These are phyloP conservation scores for Solanum phureja DNA, from an alignment of 257 asterid species.

Conservation along the genomic window DNA sequence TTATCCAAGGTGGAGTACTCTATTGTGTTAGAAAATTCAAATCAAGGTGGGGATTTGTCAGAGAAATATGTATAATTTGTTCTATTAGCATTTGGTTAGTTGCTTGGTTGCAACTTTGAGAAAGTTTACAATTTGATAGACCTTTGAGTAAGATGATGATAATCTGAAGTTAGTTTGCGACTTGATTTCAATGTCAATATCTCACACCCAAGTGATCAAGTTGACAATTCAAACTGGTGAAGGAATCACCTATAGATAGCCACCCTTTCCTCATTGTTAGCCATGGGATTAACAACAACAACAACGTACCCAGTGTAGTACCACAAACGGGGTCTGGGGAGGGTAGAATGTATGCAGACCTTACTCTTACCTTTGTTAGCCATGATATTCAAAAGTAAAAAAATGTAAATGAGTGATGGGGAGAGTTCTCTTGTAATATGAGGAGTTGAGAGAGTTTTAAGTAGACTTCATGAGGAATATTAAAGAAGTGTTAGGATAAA, in stretches of 20 bases:
- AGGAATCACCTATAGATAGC: background rate
- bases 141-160: background rate
- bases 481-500: background rate
- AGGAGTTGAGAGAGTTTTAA: background rate
- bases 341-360: background rate
- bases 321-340: background rate
- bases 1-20: background rate
- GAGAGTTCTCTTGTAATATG: background rate
- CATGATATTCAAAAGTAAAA: background rate
- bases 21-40: background rate
- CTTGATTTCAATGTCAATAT: background rate
- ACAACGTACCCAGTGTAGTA: background rate
- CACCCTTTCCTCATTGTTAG: background rate
- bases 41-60: background rate
- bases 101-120: background rate
- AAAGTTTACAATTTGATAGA: background rate
- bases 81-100: background rate
- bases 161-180: background rate
- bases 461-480: background rate
- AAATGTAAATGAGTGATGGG: background rate
- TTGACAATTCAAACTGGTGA: background rate
- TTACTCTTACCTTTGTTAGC: background rate
- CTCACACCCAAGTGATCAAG: background rate
- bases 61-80: background rate
- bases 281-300: background rate